Conservation (phyloP, 345 rosid species). For the Nephelium lappaceum region DNA sequence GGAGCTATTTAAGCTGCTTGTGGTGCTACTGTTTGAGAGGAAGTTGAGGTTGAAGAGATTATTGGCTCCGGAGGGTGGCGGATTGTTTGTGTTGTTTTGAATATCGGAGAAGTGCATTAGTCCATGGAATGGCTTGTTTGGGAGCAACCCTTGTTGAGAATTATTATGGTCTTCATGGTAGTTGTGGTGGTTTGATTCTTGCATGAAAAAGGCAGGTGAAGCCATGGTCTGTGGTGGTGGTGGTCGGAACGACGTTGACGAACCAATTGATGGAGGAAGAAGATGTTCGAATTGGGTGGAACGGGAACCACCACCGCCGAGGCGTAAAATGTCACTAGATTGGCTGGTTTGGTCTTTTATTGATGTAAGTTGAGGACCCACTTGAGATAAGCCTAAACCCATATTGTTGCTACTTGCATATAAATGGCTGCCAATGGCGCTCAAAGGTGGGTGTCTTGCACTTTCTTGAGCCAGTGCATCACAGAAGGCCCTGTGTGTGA, state of each 20-base stretch:
- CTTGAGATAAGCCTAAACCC: constrained; percentile 62
- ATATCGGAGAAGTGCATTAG: constrained; percentile 58
- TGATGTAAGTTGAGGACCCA: constrained; percentile 49
- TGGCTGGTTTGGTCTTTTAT: constrained; percentile 36
- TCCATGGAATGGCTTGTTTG: constrained; percentile 42
- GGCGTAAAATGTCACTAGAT: constrained; percentile 49
- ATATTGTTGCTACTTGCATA: constrained; percentile 60
- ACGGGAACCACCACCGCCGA: constrained; percentile 45
- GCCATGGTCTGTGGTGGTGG: constrained; percentile 25
- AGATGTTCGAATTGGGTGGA: constrained; percentile 53
- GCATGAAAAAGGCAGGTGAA: constrained; percentile 55
- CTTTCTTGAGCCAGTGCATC: constrained; percentile 85
- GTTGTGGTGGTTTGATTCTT: constrained; percentile 54
- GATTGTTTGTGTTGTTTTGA: constrained; percentile 22
- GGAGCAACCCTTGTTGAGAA: constrained; percentile 45
- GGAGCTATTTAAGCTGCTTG: constrained; percentile 28
- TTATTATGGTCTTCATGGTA: constrained; percentile 49
- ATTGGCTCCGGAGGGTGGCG: constrained; percentile 26
- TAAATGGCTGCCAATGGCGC: constrained; percentile 58
- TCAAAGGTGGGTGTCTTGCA: constrained; percentile 71
- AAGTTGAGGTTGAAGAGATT: constrained; percentile 60
- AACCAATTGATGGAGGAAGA: constrained; percentile 42
- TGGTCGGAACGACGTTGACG: constrained; percentile 39
- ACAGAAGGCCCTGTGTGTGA: constrained; percentile 82
- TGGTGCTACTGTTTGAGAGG: constrained; percentile 32